Conservation (phyloP, 2,329 filamentous ascomycete species). For the Penicillium thymicola region DNA sequence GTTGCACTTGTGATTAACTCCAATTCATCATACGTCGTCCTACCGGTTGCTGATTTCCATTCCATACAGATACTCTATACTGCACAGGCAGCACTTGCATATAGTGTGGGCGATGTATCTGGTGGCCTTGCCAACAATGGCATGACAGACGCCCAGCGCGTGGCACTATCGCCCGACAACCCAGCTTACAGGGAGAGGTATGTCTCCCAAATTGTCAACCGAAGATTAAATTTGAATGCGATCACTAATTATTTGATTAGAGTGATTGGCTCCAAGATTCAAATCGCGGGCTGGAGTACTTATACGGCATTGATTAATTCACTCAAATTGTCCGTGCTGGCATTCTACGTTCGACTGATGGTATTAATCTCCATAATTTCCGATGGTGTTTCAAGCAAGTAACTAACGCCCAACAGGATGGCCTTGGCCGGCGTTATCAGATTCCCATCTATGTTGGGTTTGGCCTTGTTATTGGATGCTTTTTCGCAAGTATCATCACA, state of each 20-base stretch:
- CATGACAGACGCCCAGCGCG: conserved; percentile 51
- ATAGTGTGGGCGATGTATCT: conserved; percentile 46
- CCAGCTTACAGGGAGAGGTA: conserved; percentile 44
- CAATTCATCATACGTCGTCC: conserved; percentile 4
- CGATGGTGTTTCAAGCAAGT: not conserved
- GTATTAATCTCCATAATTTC: conserved; percentile 12
- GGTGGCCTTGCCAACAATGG: conserved; percentile 54
- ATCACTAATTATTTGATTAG: conserved; percentile 22
- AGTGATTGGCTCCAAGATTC: conserved; percentile 51
- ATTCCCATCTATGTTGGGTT: conserved; percentile 50
- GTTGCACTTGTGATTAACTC: conserved; percentile 45
- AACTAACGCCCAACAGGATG: conserved; percentile 15
- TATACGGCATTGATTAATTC: conserved; percentile 51
- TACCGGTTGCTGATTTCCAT: not conserved
- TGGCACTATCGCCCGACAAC: conserved; percentile 39
- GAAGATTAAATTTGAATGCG: not conserved
- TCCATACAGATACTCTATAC: conserved; percentile 46
- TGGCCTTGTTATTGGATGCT: conserved; percentile 45
- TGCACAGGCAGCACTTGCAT: conserved; percentile 46
- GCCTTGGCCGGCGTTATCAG: conserved; percentile 25
- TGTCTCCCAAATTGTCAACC: not conserved
- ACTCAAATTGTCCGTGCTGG: conserved; percentile 52
- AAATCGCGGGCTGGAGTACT: conserved; percentile 51
- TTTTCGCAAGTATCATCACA: conserved; percentile 46
- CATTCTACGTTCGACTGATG: conserved; percentile 54